Evolutionary conservation across 2,329 filamentous ascomycete species (phyloP), one percentile per base, ranked within the genome.

Genomic region (Pseudocercospora fijiensis): DNA sequence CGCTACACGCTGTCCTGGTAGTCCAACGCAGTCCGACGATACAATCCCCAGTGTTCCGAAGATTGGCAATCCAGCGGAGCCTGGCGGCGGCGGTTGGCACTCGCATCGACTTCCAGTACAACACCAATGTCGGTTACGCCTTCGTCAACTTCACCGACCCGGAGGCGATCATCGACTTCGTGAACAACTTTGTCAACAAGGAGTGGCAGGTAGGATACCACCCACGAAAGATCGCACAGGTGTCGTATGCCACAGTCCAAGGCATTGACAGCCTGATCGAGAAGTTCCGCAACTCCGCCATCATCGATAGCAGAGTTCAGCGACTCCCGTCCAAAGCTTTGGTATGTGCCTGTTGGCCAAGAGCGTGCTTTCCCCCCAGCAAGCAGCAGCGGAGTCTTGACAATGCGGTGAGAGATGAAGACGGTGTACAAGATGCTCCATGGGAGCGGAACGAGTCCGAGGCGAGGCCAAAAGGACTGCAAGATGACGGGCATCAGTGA

Each of bases 241-340:
- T 97, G 51, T 96, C 93, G 0, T 99, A 98, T 76, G 95, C 95
- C 18, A 96, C 93, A 11, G 94, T 96, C 64, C 95, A 99, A 80
- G 95, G 95, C 52, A 89, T 90, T 67, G 92, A 96, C 73, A 94
- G 91, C 67, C 83, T 98, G 0, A 86, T 97, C 7, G 90, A 96
- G 76, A 97, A 98, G 75, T 99, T 99, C 74, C 88, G 95, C 37
- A 99, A 99, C 80, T 96, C 92, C 43, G 94, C 92, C 0, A 92
- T 99, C 28, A 97, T 98, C n/a, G n/a, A n/a, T n/a, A 92, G 82
- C 94, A 0, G 92, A 98, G 78, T 85, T 88, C 10, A 82, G 86
- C 0, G 87, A 89, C 58, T 96, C 92, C 72, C 88, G 92, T 0
- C 95, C 95, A 0, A 96, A 96, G 83, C 90, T 92, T 76, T 88